Percentiles rank a stretch among this genome's conserved stretches.
Evolutionary conservation across 345 rosid genomes (phyloP).

Genomic region (Linum lewisii): DNA sequence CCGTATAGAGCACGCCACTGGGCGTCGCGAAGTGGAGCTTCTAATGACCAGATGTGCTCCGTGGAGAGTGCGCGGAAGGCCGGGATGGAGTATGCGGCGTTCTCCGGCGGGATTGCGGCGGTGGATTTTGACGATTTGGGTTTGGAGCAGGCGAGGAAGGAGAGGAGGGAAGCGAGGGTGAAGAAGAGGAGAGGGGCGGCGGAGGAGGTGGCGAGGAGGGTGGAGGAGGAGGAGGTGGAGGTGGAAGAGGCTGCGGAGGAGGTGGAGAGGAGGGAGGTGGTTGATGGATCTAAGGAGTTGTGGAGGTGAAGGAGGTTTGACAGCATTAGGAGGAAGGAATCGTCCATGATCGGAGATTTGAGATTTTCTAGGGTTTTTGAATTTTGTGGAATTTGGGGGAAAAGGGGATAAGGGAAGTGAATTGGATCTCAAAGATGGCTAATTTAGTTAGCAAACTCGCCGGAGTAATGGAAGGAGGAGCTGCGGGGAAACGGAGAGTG

Average conservation of each 20-base stretch:
- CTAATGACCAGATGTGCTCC: constrained; percentile 81
- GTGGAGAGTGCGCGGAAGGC: constrained; percentile 86
- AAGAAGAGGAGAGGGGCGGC: constrained; percentile 33
- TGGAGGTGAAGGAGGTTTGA: constrained; percentile 92
- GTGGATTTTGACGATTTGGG: constrained; percentile 12
- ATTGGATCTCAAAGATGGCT: too few relatives aligned
- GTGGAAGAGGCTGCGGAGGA: constrained; percentile 31
- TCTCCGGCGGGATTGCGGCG: constrained; percentile 26
- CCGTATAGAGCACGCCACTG: constrained; percentile 88
- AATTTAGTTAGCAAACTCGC: too few relatives aligned
- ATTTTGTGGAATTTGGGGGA: constrained; percentile 6
- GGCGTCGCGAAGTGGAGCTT: constrained; percentile 76
- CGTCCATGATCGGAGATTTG: constrained; percentile 46
- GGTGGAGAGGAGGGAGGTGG: constrained; percentile 46
- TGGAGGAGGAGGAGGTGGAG: constrained; percentile 17
- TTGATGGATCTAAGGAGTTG: constrained; percentile 67
- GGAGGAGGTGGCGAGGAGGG: constrained; percentile 39
- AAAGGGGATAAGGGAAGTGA: too few relatives aligned
- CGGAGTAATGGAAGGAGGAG: too few relatives aligned
- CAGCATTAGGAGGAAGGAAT: constrained; percentile 71
- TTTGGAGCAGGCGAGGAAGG: constrained; percentile 27
- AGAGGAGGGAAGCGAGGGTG: constrained; percentile 31
- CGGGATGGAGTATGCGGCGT: constrained; percentile 57
- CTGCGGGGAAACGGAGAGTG: too few relatives aligned
- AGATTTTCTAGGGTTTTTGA: constrained; percentile 19